These are phyloP conservation scores for Ophiostoma quercus DNA, from an alignment of 2,329 filamentous ascomycete species.

Conservation along the genomic window DNA sequence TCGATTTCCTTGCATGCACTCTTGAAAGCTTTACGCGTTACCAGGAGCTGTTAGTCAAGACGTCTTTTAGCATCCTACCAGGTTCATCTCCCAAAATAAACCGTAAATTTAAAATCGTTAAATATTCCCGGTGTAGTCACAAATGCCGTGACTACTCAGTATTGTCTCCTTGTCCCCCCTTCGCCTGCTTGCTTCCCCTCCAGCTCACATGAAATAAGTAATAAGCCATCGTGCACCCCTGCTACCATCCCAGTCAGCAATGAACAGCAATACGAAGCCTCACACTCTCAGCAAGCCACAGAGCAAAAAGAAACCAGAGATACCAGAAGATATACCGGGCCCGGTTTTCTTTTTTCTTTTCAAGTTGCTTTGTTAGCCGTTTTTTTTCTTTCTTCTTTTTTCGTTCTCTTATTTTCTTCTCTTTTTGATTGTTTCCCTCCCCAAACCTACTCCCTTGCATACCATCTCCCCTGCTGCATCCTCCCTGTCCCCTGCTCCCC, in stretches of 20 bases:
- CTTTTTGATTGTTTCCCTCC: not conserved
- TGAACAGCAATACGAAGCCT: not conserved
- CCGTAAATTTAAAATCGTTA: not conserved
- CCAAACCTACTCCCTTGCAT: not conserved
- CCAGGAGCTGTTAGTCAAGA: too few species aligned
- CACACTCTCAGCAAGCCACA: not conserved
- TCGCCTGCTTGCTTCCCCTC: not conserved
- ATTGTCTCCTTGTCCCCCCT: not conserved
- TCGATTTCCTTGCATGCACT: too few species aligned
- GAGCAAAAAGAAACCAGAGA: not conserved
- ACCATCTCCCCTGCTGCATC: not conserved
- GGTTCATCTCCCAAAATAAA: not conserved
- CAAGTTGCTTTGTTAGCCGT: not conserved
- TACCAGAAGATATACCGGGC: conserved; percentile 7
- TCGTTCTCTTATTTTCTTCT: not conserved
- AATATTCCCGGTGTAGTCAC: not conserved
- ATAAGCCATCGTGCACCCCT: not conserved
- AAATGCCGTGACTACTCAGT: conserved; percentile 3
- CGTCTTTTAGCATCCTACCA: not conserved
- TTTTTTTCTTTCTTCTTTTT: not conserved
- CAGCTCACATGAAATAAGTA: not conserved
- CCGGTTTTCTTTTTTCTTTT: not conserved
- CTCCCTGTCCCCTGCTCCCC: not conserved
- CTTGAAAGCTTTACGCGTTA: too few species aligned
- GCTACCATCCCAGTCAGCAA: not conserved